phyloP scores from a whole-genome alignment of 257 asterid species.

The Nicotiana sylvestris region DNA sequence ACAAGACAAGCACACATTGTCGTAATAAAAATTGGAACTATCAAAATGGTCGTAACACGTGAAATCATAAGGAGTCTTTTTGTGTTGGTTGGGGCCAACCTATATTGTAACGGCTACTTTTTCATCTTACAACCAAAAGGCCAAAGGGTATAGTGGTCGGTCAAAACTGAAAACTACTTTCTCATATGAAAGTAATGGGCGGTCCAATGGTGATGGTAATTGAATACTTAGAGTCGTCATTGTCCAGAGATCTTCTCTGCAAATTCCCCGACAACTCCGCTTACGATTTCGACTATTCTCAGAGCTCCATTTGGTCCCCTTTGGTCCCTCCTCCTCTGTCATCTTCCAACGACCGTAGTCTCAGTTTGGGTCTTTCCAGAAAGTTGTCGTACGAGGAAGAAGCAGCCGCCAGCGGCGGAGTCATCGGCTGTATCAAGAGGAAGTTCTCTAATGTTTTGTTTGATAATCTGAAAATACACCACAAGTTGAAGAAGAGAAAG shows the following conservation, averaged over 20 bases:
- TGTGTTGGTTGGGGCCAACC: neutral
- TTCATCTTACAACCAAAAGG: neutral
- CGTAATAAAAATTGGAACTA: neutral
- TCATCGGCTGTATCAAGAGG: slow-evolving; percentile 27
- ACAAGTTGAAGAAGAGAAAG: slow-evolving; percentile 34
- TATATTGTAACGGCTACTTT: neutral
- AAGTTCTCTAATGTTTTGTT: slow-evolving; percentile 34
- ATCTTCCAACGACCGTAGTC: neutral
- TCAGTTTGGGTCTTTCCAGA: slow-evolving; percentile 24
- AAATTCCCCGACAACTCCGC: slow-evolving; percentile 81
- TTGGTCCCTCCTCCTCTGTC: slow-evolving; percentile 39
- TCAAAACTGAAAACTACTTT: neutral
- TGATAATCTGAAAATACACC: slow-evolving; percentile 31
- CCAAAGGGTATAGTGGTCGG: neutral
- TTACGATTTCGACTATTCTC: slow-evolving; percentile 72
- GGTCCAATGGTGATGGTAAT: slow-evolving; percentile 47
- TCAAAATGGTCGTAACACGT: neutral
- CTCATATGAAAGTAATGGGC: neutral
- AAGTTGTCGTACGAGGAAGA: slow-evolving; percentile 31
- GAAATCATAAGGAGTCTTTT: neutral
- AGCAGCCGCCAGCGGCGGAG: neutral
- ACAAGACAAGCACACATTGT: no score
- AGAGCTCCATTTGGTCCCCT: slow-evolving; percentile 96
- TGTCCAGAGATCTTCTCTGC: slow-evolving; percentile 63
- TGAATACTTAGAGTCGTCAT: slow-evolving; percentile 63